Base-by-base conservation (phyloP, 768 basidiomycete species). In the Russula earlei region DNA sequence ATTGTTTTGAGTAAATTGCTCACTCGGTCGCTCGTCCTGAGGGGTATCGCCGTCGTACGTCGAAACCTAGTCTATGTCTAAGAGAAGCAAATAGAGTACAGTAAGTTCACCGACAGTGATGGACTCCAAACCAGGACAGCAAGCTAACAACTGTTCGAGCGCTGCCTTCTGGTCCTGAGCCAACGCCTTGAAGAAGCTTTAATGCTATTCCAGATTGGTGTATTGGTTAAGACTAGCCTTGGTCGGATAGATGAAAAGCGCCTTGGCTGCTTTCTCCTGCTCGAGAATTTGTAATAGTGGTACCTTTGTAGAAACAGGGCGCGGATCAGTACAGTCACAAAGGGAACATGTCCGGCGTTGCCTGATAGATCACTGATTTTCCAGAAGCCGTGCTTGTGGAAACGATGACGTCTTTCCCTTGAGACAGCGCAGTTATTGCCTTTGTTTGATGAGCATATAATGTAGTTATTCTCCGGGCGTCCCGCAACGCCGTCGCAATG, bases 21-120 rank as follows among this genome's bases (percentile, higher is more conserved):
- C 55, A 86, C 88, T 75, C 60, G 75, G 69, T 49, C 91, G 77
- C 25, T 68, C 66, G 33, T 89, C 85, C 66, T 80, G 77, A 0
- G 85, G 82, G 0, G 92, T 94, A 64, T 95, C 91, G 0, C 91
- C 91, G 60, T 95, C 91, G 64, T 91, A 95, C 0, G 86, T 93
- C 2, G 81, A 81, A 12, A 90, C 75, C 79, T 81, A 50, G 36
- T 24, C 36, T 17, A 31, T 1, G 19, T 53, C 29, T 51, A 40
- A 36, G 49, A 50, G 44, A 2, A 41, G 29, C 29, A 40, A 37
- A 12, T 5, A 25, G 20, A 38, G 42, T 15, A 12, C 5, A 34
- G n/a, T 8, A 2, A 31, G 14, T n/a, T 27, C 25, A 42, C 60
- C 9, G 34, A 83, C 84, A 66, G 75, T 74, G 37, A 85, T 66